These are phyloP conservation scores for Spraguea lophii DNA, from an alignment of 371 early-diverging fungal species.

Conservation along the genomic window DNA sequence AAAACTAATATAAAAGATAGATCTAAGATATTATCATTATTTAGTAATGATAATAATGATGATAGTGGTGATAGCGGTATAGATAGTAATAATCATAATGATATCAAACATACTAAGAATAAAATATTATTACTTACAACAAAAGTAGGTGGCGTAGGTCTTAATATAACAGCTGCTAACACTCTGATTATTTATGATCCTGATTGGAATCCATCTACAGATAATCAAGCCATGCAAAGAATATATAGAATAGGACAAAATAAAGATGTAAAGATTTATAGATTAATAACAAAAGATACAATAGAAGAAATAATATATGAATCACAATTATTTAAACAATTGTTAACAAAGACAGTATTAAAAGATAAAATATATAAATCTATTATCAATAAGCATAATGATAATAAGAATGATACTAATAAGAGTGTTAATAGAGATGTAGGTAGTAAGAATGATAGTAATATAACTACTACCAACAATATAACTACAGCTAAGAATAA, in stretches of 20 bases:
- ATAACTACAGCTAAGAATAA: too few species aligned
- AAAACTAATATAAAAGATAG: slow-evolving; percentile 61
- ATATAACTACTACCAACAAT: too few species aligned
- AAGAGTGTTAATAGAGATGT: neutral
- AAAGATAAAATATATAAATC: slow-evolving; percentile 57
- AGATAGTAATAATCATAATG: too few species aligned
- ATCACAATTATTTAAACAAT: slow-evolving; percentile 71
- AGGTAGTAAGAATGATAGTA: neutral
- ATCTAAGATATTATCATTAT: too few species aligned
- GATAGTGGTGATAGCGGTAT: too few species aligned
- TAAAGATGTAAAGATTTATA: slow-evolving; percentile 67
- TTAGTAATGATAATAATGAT: too few species aligned
- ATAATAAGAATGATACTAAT: slow-evolving; percentile 43
- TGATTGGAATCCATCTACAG: slow-evolving; percentile 91
- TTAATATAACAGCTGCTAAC: slow-evolving; percentile 77
- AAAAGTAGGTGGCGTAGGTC: slow-evolving; percentile 77
- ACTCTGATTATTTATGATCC: slow-evolving; percentile 86
- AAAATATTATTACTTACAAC: slow-evolving; percentile 86
- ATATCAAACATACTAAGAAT: too few species aligned
- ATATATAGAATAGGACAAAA: slow-evolving; percentile 82
- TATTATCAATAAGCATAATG: slow-evolving; percentile 50
- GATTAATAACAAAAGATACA: slow-evolving; percentile 78
- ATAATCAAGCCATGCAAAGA: slow-evolving; percentile 79
- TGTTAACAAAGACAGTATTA: slow-evolving; percentile 72
- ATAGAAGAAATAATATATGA: slow-evolving; percentile 92